These are phyloP conservation scores for Fomitopsis palustris DNA, from an alignment of 1,284 basidiomycete genomes.

Conservation along the genomic window DNA sequence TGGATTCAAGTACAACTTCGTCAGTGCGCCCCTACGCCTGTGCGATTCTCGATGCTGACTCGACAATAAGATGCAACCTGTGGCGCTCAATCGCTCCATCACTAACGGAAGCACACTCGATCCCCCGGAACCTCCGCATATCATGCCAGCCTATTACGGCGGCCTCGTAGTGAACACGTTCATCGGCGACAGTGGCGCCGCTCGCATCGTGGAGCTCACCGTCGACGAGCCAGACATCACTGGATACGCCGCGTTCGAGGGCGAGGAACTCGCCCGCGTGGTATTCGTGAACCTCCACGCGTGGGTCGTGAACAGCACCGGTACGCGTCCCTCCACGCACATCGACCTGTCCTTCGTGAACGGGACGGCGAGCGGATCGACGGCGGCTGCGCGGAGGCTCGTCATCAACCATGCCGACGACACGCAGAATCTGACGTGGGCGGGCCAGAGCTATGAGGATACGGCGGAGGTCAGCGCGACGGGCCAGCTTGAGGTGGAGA, in stretches of 20 bases:
- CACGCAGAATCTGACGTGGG: slow-evolving; percentile 54
- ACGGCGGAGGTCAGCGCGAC: slow-evolving; percentile 45
- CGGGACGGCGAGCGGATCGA: slow-evolving; percentile 11
- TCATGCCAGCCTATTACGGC: slow-evolving; percentile 61
- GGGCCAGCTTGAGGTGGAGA: slow-evolving; percentile 37
- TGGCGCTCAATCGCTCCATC: slow-evolving; percentile 47
- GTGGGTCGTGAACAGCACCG: slow-evolving; percentile 37
- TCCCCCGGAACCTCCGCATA: slow-evolving; percentile 45
- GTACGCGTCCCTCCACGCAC: slow-evolving; percentile 38
- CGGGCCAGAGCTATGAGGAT: slow-evolving; percentile 58
- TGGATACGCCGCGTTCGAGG: slow-evolving; percentile 63
- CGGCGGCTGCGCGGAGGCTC: slow-evolving; percentile 10
- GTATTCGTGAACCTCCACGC: slow-evolving; percentile 57
- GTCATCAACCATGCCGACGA: slow-evolving; percentile 51
- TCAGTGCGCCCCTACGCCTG: slow-evolving; percentile 15
- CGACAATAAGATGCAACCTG: slow-evolving; percentile 48
- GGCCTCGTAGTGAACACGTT: slow-evolving; percentile 47
- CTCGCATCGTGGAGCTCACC: slow-evolving; percentile 49
- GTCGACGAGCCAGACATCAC: slow-evolving; percentile 48
- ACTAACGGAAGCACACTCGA: slow-evolving; percentile 45
- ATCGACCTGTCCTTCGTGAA: slow-evolving; percentile 38
- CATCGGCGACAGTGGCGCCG: slow-evolving; percentile 35
- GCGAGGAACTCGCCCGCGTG: slow-evolving; percentile 39
- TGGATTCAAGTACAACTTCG: slow-evolving; percentile 43
- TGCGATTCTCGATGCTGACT: not conserved